Evolutionary conservation across 495 filamentous ascomycete genomes (phyloP).

Genomic region (Niebla homalea): DNA sequence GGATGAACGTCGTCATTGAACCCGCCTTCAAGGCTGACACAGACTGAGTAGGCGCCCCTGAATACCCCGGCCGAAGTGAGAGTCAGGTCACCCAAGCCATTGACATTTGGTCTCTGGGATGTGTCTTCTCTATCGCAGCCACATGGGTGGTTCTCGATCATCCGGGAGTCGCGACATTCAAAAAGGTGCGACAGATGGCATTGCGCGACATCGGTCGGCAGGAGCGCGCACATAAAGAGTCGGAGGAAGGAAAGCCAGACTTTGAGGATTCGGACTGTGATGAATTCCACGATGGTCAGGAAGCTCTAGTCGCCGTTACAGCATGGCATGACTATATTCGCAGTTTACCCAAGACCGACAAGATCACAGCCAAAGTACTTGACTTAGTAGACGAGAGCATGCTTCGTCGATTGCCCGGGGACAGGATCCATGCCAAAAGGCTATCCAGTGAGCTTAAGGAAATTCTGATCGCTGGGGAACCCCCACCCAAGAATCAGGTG

Average conservation of each 20-base stretch:
- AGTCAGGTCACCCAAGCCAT: conserved; percentile 21
- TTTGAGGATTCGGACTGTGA: conserved; percentile 2
- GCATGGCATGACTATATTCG: conserved; percentile 8
- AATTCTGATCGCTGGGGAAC: conserved; percentile 1
- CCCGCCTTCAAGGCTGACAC: not conserved
- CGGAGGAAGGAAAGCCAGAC: not conserved
- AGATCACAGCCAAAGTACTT: conserved; percentile 5
- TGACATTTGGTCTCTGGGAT: conserved; percentile 31
- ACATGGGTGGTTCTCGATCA: conserved; percentile 29
- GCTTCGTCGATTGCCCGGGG: conserved; percentile 9
- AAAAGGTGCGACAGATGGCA: conserved; percentile 13
- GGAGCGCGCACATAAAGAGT: not conserved
- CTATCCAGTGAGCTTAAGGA: conserved; percentile 7
- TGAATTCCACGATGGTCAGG: conserved; percentile 17
- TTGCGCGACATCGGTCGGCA: not conserved
- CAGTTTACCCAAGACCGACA: conserved; percentile 4
- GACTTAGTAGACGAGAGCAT: conserved; percentile 14
- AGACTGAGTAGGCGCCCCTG: conserved; percentile 9
- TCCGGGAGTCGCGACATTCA: conserved; percentile 17
- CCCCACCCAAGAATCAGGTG: no score
- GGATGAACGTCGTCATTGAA: no score
- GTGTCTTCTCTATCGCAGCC: conserved; percentile 28
- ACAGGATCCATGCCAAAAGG: conserved; percentile 1
- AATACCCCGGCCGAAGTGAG: not conserved
- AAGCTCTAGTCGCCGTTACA: conserved; percentile 4